These are phyloP conservation scores for Mortierella sp. DNA, from an alignment of 371 early-diverging fungal species.

Conservation along the genomic window DNA sequence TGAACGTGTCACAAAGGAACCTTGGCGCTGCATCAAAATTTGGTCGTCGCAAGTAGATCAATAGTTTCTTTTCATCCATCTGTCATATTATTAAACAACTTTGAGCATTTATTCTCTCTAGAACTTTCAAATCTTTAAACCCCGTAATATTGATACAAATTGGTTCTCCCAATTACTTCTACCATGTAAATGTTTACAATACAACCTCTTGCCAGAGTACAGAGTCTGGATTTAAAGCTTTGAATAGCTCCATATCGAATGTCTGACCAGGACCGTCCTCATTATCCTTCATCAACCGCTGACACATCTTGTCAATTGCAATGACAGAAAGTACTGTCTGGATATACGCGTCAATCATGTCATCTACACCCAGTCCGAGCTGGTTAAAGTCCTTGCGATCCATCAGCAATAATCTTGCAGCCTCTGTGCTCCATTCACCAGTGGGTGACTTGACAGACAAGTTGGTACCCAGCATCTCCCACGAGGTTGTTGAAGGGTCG, in stretches of 20 bases:
- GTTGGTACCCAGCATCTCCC: slow-evolving; percentile 97
- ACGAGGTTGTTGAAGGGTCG: slow-evolving; percentile 73
- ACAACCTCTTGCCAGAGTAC: slow-evolving; percentile 83
- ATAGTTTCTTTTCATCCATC: background rate
- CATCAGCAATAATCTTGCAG: slow-evolving; percentile 88
- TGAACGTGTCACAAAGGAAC: slow-evolving; percentile 37
- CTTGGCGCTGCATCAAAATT: slow-evolving; percentile 41
- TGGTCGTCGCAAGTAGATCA: slow-evolving; percentile 33
- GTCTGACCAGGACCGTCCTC: slow-evolving; percentile 56
- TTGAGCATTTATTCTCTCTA: background rate
- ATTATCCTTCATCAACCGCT: slow-evolving; percentile 71
- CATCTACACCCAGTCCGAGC: slow-evolving; percentile 91
- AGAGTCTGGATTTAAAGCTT: slow-evolving; percentile 89
- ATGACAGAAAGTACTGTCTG: slow-evolving; percentile 92
- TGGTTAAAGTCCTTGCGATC: slow-evolving; percentile 95
- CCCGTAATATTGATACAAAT: slow-evolving; percentile 8
- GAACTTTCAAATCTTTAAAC: background rate
- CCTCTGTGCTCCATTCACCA: slow-evolving; percentile 89
- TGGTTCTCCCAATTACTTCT: background rate
- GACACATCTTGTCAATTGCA: slow-evolving; percentile 92
- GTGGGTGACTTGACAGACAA: slow-evolving; percentile 84
- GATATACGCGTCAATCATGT: slow-evolving; percentile 94
- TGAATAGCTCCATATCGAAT: slow-evolving; percentile 87
- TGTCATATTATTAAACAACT: background rate
- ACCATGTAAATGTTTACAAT: slow-evolving; percentile 46